These are phyloP conservation scores for Aspergillus sp. DNA, from an alignment of 2,329 filamentous ascomycete species.

Conservation along the genomic window DNA sequence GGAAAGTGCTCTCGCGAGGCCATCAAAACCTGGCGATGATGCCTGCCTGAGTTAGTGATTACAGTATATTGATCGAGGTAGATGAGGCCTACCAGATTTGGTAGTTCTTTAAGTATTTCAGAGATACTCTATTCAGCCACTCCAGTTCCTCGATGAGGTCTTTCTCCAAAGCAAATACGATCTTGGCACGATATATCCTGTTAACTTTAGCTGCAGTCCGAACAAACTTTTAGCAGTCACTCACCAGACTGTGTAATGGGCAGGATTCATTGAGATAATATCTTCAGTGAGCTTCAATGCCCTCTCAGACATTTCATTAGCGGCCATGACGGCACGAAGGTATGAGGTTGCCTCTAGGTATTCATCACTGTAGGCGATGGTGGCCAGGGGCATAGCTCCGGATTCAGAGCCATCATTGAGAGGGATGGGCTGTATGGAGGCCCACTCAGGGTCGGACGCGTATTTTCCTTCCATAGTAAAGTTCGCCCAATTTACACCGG, in stretches of 20 bases:
- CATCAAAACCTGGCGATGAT: constrained; percentile 60
- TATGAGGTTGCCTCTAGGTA: constrained; percentile 94
- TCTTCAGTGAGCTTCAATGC: constrained; percentile 80
- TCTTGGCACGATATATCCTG: constrained; percentile 81
- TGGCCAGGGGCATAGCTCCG: constrained; percentile 68
- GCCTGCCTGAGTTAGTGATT: constrained; percentile 37
- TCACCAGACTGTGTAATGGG: constrained; percentile 96
- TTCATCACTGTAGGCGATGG: constrained; percentile 85
- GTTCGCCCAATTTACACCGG: not conserved
- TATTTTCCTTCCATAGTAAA: constrained; percentile 46
- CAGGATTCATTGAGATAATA: constrained; percentile 89
- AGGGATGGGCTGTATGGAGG: constrained; percentile 78
- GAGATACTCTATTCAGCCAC: constrained; percentile 83
- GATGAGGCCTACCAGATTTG: constrained; percentile 73
- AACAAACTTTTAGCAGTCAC: constrained; percentile 11
- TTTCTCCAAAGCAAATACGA: constrained; percentile 66
- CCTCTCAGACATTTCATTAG: constrained; percentile 77
- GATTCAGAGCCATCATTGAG: constrained; percentile 70
- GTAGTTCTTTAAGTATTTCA: constrained; percentile 92
- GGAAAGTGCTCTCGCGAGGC: constrained; percentile 50
- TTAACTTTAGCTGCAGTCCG: constrained; percentile 12
- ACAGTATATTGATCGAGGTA: not conserved
- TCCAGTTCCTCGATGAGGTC: constrained; percentile 70
- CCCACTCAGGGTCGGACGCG: constrained; percentile 72
- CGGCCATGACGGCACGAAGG: constrained; percentile 88